These are phyloP conservation scores for Mentha longifolia DNA, from an alignment of 257 asterid species.

Conservation along the genomic window DNA sequence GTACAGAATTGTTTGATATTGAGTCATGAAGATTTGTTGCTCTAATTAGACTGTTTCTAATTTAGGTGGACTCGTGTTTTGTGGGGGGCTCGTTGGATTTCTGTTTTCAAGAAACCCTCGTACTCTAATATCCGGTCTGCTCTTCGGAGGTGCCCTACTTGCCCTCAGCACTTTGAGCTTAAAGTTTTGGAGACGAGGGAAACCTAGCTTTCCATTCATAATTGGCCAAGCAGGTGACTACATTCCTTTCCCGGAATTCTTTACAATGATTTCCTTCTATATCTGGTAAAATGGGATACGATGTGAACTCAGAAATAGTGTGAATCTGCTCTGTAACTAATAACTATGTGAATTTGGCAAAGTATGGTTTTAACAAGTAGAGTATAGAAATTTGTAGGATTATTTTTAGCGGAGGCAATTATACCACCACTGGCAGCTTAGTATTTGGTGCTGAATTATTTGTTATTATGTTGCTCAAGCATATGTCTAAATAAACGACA, in stretches of 20 bases:
- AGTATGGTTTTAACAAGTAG: neutral
- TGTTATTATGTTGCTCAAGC: neutral
- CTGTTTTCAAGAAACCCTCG: constrained; percentile 68
- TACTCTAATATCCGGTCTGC: constrained; percentile 62
- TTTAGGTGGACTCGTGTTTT: constrained; percentile 78
- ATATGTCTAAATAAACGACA: neutral
- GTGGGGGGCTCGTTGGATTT: constrained; percentile 78
- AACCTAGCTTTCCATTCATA: constrained; percentile 90
- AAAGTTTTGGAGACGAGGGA: constrained; percentile 90
- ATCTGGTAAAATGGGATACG: neutral
- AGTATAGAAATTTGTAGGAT: neutral
- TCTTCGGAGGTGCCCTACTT: constrained; percentile 81
- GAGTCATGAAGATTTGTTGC: constrained; percentile 4
- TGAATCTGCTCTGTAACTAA: neutral
- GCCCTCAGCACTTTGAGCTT: constrained; percentile 82
- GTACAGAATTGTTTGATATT: neutral
- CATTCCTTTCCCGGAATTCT: constrained; percentile 21
- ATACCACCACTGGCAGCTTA: neutral
- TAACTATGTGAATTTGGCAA: neutral
- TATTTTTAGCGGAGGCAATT: neutral
- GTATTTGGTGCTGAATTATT: neutral
- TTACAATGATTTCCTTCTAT: neutral
- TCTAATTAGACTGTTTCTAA: constrained; percentile 31
- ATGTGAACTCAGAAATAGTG: neutral
- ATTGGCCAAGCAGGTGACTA: constrained; percentile 89